These are phyloP conservation scores for Excoecaria agallocha DNA, from an alignment of 345 rosid species.

Conservation along the genomic window DNA sequence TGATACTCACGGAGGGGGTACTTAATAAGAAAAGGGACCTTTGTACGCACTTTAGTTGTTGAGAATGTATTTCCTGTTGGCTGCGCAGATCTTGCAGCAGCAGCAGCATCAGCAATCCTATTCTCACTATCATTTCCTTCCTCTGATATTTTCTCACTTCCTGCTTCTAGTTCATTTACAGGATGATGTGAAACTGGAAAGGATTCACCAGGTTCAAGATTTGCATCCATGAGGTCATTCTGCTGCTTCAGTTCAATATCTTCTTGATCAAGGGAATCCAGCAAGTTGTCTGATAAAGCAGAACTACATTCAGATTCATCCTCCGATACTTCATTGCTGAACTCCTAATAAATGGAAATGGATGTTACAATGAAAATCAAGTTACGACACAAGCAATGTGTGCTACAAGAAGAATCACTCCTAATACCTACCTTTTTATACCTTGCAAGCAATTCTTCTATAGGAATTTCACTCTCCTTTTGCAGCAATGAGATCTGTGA, in stretches of 20 bases:
- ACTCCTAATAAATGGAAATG: slow-evolving; percentile 50
- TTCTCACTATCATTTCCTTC: slow-evolving; percentile 40
- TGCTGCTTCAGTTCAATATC: slow-evolving; percentile 37
- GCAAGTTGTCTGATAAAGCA: slow-evolving; percentile 53
- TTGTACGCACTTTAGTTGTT: slow-evolving; percentile 93
- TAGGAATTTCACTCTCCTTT: slow-evolving; percentile 85
- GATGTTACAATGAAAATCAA: slow-evolving; percentile 26
- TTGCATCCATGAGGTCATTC: slow-evolving; percentile 40
- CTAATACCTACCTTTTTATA: slow-evolving; percentile 80
- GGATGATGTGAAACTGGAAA: slow-evolving; percentile 28
- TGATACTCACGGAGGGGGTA: slow-evolving; percentile 97
- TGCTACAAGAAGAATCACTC: slow-evolving; percentile 23
- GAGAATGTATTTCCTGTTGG: slow-evolving; percentile 97
- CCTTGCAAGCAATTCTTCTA: slow-evolving; percentile 89
- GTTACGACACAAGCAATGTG: background rate
- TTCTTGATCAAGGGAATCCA: slow-evolving; percentile 34
- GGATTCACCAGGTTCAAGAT: slow-evolving; percentile 38
- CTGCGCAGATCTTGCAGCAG: slow-evolving; percentile 98
- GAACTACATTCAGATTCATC: slow-evolving; percentile 69
- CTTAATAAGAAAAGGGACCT: slow-evolving; percentile 95
- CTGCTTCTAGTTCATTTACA: slow-evolving; percentile 38
- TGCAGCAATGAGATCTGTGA: slow-evolving; percentile 76
- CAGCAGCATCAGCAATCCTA: slow-evolving; percentile 96
- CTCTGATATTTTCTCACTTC: slow-evolving; percentile 15
- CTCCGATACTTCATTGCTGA: slow-evolving; percentile 52